Evolutionary conservation across 2,329 filamentous ascomycete species (phyloP), one percentile per base, ranked within the genome.

Genomic region (Hyphodiscus sp.): DNA sequence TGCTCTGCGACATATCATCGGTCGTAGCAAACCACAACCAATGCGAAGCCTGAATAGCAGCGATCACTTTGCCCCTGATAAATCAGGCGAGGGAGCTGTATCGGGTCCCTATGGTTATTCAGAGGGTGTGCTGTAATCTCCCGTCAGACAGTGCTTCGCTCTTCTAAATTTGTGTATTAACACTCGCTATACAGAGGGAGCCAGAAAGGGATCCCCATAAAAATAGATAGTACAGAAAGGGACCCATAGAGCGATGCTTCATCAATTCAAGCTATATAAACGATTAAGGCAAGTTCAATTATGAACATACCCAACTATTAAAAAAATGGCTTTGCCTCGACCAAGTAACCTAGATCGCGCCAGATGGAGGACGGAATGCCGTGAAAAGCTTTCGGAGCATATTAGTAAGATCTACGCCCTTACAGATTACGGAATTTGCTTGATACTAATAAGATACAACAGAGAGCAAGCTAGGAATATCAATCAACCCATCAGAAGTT

Each of bases 371-470:
- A 33, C 33, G 18, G 23, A 20, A 41, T 49, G 33, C 47, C 33
- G 33, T n/a, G 33, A 49, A 49, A 49, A 49, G 47, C 20, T 49
- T 8, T 49, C n/a, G 23, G 29, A 49, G 47, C n/a, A 49, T 49
- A 49, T 49, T 49, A 49, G 33, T 49, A 49, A 49, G 47, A n/a
- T n/a, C n/a, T n/a, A n/a, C n/a, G 19, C 16, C 23, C 47, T 49
- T 41, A 42, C 23, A 15, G 6, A 9, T 49, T 20, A 20, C 23
- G 42, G 13, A 33, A 33, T 49, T 49, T 49, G 33, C n/a, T 23
- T 49, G 20, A 49, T 49, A n/a, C 26, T 49, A 49, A 49, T 49
- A 49, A 49, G 30, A 41, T 10, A 49, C 33, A 49, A 49, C n/a
- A 49, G 47, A 49, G 18, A 42, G 47, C 18, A 49, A 49, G 47